These are phyloP conservation scores for Mercurialis annua DNA, from an alignment of 345 rosid genomes.

Conservation along the genomic window DNA sequence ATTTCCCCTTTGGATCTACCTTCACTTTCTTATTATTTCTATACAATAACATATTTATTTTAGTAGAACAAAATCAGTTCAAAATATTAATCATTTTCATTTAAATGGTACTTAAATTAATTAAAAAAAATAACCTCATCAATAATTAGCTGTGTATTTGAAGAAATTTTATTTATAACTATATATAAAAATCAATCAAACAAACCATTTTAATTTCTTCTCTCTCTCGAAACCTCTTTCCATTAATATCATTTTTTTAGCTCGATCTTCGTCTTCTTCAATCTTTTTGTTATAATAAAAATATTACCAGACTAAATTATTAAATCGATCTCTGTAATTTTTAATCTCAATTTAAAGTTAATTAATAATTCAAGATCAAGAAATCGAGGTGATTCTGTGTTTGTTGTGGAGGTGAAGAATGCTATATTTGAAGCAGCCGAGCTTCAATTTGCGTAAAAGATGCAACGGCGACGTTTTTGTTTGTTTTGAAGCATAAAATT, in stretches of 20 bases:
- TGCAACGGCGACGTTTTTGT: slow-evolving; percentile 30
- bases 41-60: background rate
- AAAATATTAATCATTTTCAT: too few species aligned
- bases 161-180: background rate
- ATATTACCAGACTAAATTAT: too few species aligned
- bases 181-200: background rate
- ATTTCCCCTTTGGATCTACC: slow-evolving; percentile 36
- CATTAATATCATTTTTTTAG: too few species aligned
- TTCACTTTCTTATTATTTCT: background rate
- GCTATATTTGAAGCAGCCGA: slow-evolving; percentile 82
- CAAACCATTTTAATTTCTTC: background rate
- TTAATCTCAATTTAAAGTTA: background rate
- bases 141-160: slow-evolving; percentile 15
- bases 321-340: slow-evolving; percentile 4
- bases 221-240: slow-evolving; percentile 32
- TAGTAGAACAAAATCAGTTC: background rate
- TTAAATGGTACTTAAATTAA: too few species aligned
- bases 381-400: background rate
- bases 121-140: slow-evolving; percentile 12
- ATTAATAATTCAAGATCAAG: slow-evolving; percentile 7
- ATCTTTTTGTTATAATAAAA: background rate
- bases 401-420: slow-evolving; percentile 29
- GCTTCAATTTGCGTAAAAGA: slow-evolving; percentile 46
- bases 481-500: background rate
- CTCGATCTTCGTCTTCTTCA: slow-evolving; percentile 17